Base-by-base conservation (phyloP, 2,329 filamentous ascomycete species). In the Zasmidium cellare region DNA sequence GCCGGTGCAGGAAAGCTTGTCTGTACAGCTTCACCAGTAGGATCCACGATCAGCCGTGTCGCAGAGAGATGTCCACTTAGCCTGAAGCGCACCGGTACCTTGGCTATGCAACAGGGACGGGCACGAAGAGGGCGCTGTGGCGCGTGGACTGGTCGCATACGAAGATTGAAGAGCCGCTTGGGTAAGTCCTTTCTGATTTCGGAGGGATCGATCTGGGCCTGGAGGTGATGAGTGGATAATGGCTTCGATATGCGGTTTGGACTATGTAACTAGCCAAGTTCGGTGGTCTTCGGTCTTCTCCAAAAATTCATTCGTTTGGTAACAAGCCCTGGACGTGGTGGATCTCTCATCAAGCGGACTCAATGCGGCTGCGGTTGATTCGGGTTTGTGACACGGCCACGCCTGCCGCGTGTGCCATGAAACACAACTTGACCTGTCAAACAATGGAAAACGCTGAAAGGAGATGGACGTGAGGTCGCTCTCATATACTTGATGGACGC, bases 71-170 rank as follows among this genome's bases (percentile, higher is more conserved):
- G 35, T 51, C 24, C 48, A 51, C 23, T 20, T n/a, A 45, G 9
- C 9, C 38, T 45, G 18, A 19, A 45, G 38, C 14, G 7, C 22
- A 23, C 3, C 50, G 25, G 3, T 18, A 7, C 9, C 24, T 16
- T 50, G 47, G 47, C 47, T 16, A 12, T 51, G 48, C 28, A 24
- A n/a, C 3, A 38, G 24, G 14, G 9, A n/a, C 18, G 19, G 48
- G 35, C 20, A 51, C 20, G 11, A n/a, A 35, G 3, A n/a, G 20
- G 20, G 50, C 28, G 22, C 16, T 45, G 35, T 25, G 31, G 31
- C 50, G 31, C 38, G 25, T 35, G 18, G 18, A 22, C 16, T 52
- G 50, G 50, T 24, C 50, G 50, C 50, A 52, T 52, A 31, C 11
- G 12, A n/a, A 52, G 3, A 38, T 51, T 38, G 48, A 51, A 3